Percentiles rank a stretch among this genome's conserved stretches.
Evolutionary conservation across 116 monocot species (phyloP).

Genomic region (Trichopus zeylanicus): DNA sequence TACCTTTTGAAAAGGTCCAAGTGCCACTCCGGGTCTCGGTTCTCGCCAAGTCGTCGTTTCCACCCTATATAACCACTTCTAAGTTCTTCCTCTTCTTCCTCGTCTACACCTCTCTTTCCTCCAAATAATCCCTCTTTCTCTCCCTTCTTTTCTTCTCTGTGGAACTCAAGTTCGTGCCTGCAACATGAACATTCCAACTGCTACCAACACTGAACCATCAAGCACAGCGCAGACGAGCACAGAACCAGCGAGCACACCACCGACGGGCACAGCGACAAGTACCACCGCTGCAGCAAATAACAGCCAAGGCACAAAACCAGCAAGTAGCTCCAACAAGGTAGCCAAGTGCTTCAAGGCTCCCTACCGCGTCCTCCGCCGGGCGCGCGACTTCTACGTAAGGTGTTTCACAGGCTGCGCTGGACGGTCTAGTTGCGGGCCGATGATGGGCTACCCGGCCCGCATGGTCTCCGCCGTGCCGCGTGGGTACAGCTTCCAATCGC

Average conservation of each 20-base stretch:
- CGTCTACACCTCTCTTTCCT: too few relatives aligned
- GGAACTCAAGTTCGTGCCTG: too few relatives aligned
- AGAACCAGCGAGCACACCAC: background rate
- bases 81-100: too few relatives aligned
- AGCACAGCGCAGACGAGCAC: background rate
- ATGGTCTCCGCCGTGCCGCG: background rate
- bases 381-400: slow-evolving; percentile 25
- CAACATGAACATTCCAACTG: background rate
- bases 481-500: background rate
- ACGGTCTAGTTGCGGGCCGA: background rate
- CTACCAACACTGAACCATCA: background rate
- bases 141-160: too few relatives aligned
- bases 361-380: slow-evolving; percentile 4
- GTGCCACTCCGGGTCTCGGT: too few relatives aligned
- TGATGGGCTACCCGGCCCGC: background rate
- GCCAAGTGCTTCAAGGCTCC: slow-evolving; percentile 12
- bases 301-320: background rate
- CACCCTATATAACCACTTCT: too few relatives aligned
- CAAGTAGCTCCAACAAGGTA: background rate
- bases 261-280: background rate
- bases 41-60: too few relatives aligned
- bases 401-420: slow-evolving; percentile 11
- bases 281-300: background rate
- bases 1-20: too few relatives aligned
- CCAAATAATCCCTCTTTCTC: too few relatives aligned